Conservation (phyloP, 1,284 basidiomycete species). For the Ceratobasidium sp. region DNA sequence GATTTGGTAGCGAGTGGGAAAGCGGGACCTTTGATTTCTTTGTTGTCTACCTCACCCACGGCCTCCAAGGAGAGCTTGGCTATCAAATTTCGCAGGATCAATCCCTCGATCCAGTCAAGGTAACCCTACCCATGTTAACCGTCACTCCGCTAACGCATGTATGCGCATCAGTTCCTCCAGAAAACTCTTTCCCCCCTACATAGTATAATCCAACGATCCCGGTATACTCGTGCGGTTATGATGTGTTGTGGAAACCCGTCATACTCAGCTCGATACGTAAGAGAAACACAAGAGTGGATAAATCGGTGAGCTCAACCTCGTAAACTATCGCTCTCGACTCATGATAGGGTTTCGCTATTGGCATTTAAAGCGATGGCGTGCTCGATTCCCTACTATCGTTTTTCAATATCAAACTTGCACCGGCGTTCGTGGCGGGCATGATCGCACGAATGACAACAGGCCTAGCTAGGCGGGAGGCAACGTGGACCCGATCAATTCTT, state of each 20-base stretch:
- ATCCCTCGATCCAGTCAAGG: neutral
- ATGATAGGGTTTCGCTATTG: no score
- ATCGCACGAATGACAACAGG: neutral
- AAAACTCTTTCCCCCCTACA: no score
- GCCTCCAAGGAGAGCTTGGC: neutral
- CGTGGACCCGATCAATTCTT: neutral
- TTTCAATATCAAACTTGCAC: neutral
- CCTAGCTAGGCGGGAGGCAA: neutral
- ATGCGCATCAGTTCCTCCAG: neutral
- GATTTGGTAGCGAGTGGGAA: neutral
- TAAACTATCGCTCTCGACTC: no score
- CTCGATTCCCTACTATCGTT: neutral
- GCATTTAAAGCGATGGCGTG: neutral
- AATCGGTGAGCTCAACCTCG: no score
- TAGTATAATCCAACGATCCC: no score
- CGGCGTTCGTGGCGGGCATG: neutral
- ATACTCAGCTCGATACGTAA: no score
- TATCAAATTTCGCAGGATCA: neutral
- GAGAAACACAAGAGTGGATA: no score
- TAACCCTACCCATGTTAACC: no score
- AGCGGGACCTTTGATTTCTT: neutral
- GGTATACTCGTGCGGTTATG: no score
- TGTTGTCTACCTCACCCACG: constrained; percentile 15
- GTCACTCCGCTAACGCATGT: neutral
- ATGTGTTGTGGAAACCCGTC: no score